Percentiles rank a stretch among this genome's conserved stretches.
phyloP scores from a whole-genome alignment of 441 rosid genomes.

The Brassica hybrid region DNA sequence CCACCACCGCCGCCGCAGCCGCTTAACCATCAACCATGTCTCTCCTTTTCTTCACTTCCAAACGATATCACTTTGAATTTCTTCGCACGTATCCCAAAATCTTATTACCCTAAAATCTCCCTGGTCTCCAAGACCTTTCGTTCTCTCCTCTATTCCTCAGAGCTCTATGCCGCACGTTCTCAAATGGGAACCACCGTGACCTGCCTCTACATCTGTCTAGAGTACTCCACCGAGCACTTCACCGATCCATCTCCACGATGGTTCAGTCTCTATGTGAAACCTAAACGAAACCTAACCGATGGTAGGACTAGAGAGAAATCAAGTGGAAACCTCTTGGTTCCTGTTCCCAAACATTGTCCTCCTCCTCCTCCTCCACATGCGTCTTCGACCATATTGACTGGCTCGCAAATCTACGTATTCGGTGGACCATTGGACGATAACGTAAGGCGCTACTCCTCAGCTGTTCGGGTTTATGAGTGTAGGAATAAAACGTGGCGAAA shows the following conservation, averaged over 20 bases:
- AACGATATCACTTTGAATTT: slow-evolving; percentile 62
- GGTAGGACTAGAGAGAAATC: background rate
- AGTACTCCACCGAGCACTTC: slow-evolving; percentile 39
- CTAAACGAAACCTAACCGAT: slow-evolving; percentile 14
- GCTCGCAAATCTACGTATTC: slow-evolving; percentile 53
- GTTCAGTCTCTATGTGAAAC: slow-evolving; percentile 49
- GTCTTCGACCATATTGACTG: slow-evolving; percentile 52
- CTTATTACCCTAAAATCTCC: slow-evolving; percentile 55
- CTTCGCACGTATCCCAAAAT: slow-evolving; percentile 65
- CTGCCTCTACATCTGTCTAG: slow-evolving; percentile 52
- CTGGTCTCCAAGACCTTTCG: slow-evolving; percentile 63
- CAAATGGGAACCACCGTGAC: slow-evolving; percentile 47
- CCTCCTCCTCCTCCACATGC: slow-evolving; percentile 37
- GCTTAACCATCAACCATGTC: background rate
- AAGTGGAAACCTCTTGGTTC: slow-evolving; percentile 43
- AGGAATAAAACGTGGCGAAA: slow-evolving; percentile 56
- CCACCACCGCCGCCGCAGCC: no score
- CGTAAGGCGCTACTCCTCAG: slow-evolving; percentile 44
- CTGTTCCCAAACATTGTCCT: slow-evolving; percentile 42
- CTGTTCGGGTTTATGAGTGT: slow-evolving; percentile 68
- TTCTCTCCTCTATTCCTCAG: slow-evolving; percentile 57
- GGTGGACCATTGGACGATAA: slow-evolving; percentile 56
- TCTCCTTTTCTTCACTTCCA: slow-evolving; percentile 60
- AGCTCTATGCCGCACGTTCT: slow-evolving; percentile 55
- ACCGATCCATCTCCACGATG: slow-evolving; percentile 46